Conservation (phyloP, 2,329 filamentous ascomycete species). For the Pestalotiopsis sp. region DNA sequence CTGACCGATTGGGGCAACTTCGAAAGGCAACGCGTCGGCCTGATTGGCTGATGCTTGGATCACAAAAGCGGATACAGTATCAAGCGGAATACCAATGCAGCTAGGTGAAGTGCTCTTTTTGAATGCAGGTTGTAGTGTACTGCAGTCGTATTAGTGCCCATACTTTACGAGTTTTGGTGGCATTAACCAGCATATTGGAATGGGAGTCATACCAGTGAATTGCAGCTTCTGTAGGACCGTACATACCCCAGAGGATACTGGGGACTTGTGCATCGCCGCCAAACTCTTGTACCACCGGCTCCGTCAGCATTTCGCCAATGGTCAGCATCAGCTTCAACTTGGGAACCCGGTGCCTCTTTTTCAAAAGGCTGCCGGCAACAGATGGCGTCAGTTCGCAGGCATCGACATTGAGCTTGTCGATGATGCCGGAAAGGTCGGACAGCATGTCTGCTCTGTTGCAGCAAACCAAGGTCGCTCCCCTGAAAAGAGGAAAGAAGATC, state of each 20-base stretch:
- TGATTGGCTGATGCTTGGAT: constrained; percentile 47
- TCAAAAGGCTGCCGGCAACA: constrained; percentile 76
- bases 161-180: neutral
- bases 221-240: constrained; percentile 87
- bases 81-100: constrained; percentile 76
- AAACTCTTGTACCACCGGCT: constrained; percentile 76
- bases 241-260: constrained; percentile 87
- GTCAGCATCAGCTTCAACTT: constrained; percentile 72
- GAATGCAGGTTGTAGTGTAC: constrained; percentile 71
- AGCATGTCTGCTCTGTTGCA: constrained; percentile 71
- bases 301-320: constrained; percentile 90
- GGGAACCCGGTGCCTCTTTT: constrained; percentile 66
- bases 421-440: constrained; percentile 68
- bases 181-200: neutral
- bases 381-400: constrained; percentile 89
- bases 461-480: constrained; percentile 71
- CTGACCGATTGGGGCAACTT: constrained; percentile 64
- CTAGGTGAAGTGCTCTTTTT: constrained; percentile 54
- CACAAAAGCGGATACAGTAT: constrained; percentile 79
- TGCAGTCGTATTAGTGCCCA: constrained; percentile 20
- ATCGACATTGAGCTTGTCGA: constrained; percentile 69
- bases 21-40: constrained; percentile 32
- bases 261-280: constrained; percentile 53
- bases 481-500: constrained; percentile 83
- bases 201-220: constrained; percentile 69